Conservation (phyloP, 805 yeast genomes). For the Clavispora fructus region DNA sequence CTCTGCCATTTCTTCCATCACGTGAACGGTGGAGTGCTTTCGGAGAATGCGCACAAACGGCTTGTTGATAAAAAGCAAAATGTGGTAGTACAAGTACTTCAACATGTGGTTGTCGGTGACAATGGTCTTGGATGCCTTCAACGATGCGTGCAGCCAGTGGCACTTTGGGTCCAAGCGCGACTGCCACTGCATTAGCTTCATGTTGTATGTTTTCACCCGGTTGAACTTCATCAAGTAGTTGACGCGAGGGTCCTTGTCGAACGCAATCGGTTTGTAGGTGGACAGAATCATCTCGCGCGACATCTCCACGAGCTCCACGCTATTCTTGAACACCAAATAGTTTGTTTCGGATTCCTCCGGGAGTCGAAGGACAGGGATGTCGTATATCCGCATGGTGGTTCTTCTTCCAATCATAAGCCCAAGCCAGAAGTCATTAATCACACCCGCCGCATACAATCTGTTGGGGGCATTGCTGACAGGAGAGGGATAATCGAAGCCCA, state of each 20-base stretch:
- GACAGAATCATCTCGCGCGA: slow-evolving; percentile 12
- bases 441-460: slow-evolving; percentile 11
- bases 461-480: slow-evolving; percentile 2
- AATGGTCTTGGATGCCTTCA: slow-evolving; percentile 9
- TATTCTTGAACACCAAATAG: slow-evolving; percentile 8
- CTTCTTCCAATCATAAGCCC: slow-evolving; percentile 12
- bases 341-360: slow-evolving; percentile 8
- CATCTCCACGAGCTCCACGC: slow-evolving; percentile 12
- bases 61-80: slow-evolving; percentile 13
- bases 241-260: slow-evolving; percentile 13
- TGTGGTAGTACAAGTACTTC: slow-evolving; percentile 12
- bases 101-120: slow-evolving; percentile 12
- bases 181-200: slow-evolving; percentile 14
- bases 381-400: slow-evolving; percentile 4
- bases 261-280: slow-evolving; percentile 13
- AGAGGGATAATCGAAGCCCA: slow-evolving; percentile 11
- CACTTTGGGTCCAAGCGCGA: slow-evolving; percentile 8
- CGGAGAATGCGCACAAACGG: slow-evolving; percentile 16
- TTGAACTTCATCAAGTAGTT: slow-evolving; percentile 16
- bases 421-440: slow-evolving; percentile 12
- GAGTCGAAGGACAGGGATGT: slow-evolving; percentile 10
- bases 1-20: slow-evolving; percentile 15
- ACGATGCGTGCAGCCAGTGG: slow-evolving; percentile 12
- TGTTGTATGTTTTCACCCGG: slow-evolving; percentile 13
- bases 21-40: slow-evolving; percentile 11